A percentile compares a stretch with the other conserved stretches of the same genome.
phyloP scores from a whole-genome alignment of 2,329 filamentous ascomycete species.

The Fusarium sororula region DNA sequence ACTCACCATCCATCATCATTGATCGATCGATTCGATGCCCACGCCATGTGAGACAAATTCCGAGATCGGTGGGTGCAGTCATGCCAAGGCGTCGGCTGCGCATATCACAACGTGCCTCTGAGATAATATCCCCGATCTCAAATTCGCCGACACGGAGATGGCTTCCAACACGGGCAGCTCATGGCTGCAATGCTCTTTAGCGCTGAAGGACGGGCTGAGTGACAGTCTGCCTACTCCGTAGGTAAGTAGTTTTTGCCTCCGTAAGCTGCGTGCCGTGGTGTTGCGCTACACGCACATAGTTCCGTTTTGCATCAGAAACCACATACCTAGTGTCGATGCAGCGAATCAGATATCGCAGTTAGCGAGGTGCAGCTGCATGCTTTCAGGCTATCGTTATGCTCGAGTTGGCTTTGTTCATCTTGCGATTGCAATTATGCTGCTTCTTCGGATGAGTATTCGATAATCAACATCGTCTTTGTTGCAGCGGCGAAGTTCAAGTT shows the following conservation, averaged over 20 bases:
- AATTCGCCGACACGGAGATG: background rate
- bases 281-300: background rate
- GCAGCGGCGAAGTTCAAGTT: background rate
- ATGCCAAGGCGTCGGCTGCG: background rate
- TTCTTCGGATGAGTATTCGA: background rate
- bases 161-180: background rate
- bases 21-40: background rate
- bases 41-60: background rate
- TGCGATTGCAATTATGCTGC: background rate
- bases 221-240: background rate
- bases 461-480: background rate
- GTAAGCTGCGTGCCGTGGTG: constrained; percentile 15
- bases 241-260: background rate
- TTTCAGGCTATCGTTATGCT: background rate
- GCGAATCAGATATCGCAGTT: constrained; percentile 22
- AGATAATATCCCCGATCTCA: background rate
- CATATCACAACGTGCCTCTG: background rate
- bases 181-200: background rate
- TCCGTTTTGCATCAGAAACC: background rate
- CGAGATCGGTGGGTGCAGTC: background rate
- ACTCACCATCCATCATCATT: background rate
- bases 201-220: background rate
- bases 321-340: constrained; percentile 1
- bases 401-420: background rate
- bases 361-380: constrained; percentile 3